Evolutionary conservation across 495 filamentous ascomycete species (phyloP), one percentile per base, ranked within the genome.

Genomic region (Neurospora tetrasperma): DNA sequence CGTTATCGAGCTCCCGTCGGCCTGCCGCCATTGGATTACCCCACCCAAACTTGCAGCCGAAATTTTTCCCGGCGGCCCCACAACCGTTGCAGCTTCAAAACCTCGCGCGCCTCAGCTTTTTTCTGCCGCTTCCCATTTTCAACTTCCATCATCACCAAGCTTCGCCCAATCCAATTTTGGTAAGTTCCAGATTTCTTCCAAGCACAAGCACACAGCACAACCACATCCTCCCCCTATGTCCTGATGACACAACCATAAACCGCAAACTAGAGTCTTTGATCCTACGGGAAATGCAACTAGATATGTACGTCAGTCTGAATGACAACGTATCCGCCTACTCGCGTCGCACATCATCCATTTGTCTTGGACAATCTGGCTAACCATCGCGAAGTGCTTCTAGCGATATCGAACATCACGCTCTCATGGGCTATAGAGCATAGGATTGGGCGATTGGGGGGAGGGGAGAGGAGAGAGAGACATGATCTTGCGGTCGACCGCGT

Each of bases 261-360:
- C 91, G 89, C 93, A 94, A 98, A 98, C 95, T 98, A 98, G 95
- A 98, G 95, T 98, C 95, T 98, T 98, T 98, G 95, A 98, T 92
- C 79, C 93, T 71, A 81, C 86, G 86, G 91, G 91, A 89, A 48
- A 93, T 97, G 96, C 95, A 97, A 95, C 91, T 91, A 82, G 79
- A 85, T 89, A 91, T 93, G 93, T 90, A 98, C 95, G 95, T 98
- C 95, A 98, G 95, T 94, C 95, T 98, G 95, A 98, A 87, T 79
- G 80, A 66, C 54, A 66, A 66, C 54, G 54, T 66, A 35, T 35
- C 14, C 1, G 27, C 54, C 20, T 38, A 35, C 23, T 66, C 54
- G 54, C 54, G 54, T 38, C 23, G 14, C 27, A 66, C 54, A 35
- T 35, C 27, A 18, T 66, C 7, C 7, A 66, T 66, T 0, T 18